A percentile compares a stretch with the other conserved stretches of the same genome.
phyloP scores from a whole-genome alignment of 140 eudicot genomes.

The Cichorium intybus region DNA sequence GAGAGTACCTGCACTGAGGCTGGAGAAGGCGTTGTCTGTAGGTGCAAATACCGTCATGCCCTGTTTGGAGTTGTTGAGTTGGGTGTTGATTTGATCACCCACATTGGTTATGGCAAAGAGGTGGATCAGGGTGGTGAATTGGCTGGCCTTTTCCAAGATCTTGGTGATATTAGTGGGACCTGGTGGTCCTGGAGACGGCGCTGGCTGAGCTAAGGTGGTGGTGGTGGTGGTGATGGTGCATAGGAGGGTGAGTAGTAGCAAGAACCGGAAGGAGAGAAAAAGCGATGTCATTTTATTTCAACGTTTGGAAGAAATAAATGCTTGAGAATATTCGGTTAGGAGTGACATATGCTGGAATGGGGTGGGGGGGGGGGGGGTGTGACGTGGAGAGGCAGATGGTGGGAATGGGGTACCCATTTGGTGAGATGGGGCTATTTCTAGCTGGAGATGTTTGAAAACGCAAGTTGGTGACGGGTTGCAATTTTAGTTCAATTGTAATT shows the following conservation, averaged over 20 bases:
- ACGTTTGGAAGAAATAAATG: not conserved
- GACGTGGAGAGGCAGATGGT: constrained; percentile 4
- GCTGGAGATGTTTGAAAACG: constrained; percentile 18
- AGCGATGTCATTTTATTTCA: constrained; percentile 25
- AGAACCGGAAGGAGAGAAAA: constrained; percentile 19
- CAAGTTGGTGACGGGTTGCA: constrained; percentile 44
- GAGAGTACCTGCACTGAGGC: constrained; percentile 62
- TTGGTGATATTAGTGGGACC: constrained; percentile 70
- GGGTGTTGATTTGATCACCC: constrained; percentile 73
- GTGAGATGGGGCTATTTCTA: constrained; percentile 35
- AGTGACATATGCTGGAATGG: constrained; percentile 12
- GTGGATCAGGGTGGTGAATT: constrained; percentile 67
- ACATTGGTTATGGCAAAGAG: constrained; percentile 48
- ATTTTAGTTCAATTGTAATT: constrained; percentile 27
- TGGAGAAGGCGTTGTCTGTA: constrained; percentile 68
- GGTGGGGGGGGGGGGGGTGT: constrained; percentile 12
- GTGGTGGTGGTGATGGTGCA: constrained; percentile 26
- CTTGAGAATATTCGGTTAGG: not conserved
- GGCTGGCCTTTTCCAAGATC: constrained; percentile 77
- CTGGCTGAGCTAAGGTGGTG: constrained; percentile 53
- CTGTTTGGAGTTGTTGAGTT: constrained; percentile 72
- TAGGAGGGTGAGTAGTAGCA: constrained; percentile 26
- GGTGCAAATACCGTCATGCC: constrained; percentile 85
- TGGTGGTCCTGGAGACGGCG: constrained; percentile 59
- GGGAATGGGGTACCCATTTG: constrained; percentile 26